Base-by-base conservation (phyloP, 176 grass and related monocot species). In the Carex myosuroides region DNA sequence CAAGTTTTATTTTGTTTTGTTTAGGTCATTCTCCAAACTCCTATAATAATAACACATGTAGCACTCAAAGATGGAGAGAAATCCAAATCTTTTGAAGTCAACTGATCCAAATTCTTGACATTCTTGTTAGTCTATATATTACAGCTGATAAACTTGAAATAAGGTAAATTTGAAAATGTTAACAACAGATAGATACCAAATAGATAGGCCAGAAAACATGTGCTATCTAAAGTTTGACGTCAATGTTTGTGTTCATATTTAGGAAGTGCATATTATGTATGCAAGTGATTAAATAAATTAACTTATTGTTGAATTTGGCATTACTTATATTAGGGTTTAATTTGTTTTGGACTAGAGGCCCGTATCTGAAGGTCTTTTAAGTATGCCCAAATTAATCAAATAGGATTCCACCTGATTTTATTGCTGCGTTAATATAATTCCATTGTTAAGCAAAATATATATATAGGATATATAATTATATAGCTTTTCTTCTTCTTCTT, bases 1-100 rank as follows among this genome's bases (percentile, higher is more conserved):
- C 80, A 83, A 83, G 63, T 29, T 68, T 83, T 22, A 39, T 13
- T 83, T 83, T 67, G 33, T 83, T 83, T 67, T 33, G 41, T 83
- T 66, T 64, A 52, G 35, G 61, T 68, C 80, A 67, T 48, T 54
- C 33, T 65, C 61, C 13, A 9, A 65, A 67, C 32, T 83, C 80
- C 57, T 65, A 83, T 33, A 83, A 83, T 83, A 83, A 68, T 68
- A 66, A 68, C 62, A 83, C 61, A 10, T 65, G 60, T 21, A 44
- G 58, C n/a, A 46, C 58, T 56, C 24, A 8, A 26, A 46, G 35
- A 64, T 37, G 78, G 62, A 68, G 80, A 65, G 26, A 66, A 65
- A 65, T 68, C 80, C 68, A 63, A 42, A 54, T 54, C 41, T 29
- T 52, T 67, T 32, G 80, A 83, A 83, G 12, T 55, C 41, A 54